Evolutionary conservation across 2,329 filamentous ascomycete species (phyloP), one percentile per base, ranked within the genome.

Genomic region (Aspergillus fructus): DNA sequence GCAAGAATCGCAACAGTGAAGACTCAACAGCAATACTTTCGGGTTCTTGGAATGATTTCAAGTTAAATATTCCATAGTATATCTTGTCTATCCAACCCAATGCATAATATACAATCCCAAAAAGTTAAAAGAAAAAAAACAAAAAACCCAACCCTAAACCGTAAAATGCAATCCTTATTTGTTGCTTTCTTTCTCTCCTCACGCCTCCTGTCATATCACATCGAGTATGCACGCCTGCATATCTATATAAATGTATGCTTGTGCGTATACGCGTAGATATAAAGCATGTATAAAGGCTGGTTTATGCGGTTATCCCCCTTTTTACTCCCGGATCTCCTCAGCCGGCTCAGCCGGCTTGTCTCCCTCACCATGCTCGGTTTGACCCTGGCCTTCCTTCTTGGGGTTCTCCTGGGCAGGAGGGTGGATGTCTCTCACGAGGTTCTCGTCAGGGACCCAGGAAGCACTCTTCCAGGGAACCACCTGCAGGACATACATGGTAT

Each of bases 401-500:
- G 45, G 15, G 9, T 46, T 23, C 2, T 45, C 41, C 19, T 58
- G 48, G 13, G 64, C 17, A 21, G 45, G 55, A 15, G 55, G 55
- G 50, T 71, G 68, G 41, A 71, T 49, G 40, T 72, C 69, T 24
- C 58, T 58, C 49, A 72, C 55, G 49, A 72, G 67, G 17, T 67
- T 62, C 54, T 66, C 67, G 6, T 76, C 74, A 3, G 76, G 65
- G 7, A 65, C 66, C 71, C 73, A 89, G 60, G 81, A 76, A 46
- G 76, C 70, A 64, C 84, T 87, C 78, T 85, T 83, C 76, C 83
- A 84, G 0, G 88, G 86, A 62, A 77, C 83, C 17, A 90, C 85
- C 24, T 77, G 76, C 49, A 87, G 78, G 37, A 90, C 79, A 63
- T 91, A 92, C 87, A 90, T 89, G 48, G 85, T 88, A 66, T 93